These are phyloP conservation scores for Corrigiola litoralis DNA, from an alignment of 179 eudicot genomes.

Conservation along the genomic window DNA sequence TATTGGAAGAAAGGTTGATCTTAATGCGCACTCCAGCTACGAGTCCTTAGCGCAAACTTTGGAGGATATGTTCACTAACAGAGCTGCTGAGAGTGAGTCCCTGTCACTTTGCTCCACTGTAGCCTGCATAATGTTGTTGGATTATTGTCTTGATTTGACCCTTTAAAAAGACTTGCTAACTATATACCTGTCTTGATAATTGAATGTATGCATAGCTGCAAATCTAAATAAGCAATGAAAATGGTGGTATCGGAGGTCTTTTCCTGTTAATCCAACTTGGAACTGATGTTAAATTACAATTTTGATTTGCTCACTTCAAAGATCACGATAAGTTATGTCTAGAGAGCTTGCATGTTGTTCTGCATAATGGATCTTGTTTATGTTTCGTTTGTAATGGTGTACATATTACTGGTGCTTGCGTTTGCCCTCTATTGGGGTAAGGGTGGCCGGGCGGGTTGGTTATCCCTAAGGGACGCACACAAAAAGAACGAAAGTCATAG, in stretches of 20 bases:
- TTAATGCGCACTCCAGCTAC: conserved; percentile 68
- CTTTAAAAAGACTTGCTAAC: not conserved
- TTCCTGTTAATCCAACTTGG: not conserved
- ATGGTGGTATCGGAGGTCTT: not conserved
- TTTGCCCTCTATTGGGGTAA: too few species aligned
- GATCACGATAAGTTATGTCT: too few species aligned
- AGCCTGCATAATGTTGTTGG: not conserved
- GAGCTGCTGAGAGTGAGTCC: conserved; percentile 49
- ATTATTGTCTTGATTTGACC: not conserved
- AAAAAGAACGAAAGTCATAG: too few species aligned
- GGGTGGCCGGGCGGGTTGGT: too few species aligned
- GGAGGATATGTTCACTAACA: conserved; percentile 70
- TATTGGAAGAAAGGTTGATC: conserved; percentile 90
- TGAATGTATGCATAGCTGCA: not conserved
- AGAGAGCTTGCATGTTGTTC: too few species aligned
- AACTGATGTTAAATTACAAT: not conserved
- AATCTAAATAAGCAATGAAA: not conserved
- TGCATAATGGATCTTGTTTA: too few species aligned
- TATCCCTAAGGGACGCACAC: too few species aligned
- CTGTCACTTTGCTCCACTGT: not conserved
- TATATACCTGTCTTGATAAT: not conserved
- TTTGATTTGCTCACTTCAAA: not conserved
- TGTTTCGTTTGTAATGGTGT: too few species aligned
- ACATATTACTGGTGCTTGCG: too few species aligned
- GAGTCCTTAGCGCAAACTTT: conserved; percentile 56